Base-by-base conservation (phyloP, 441 rosid genomes). In the Lepidium campestre region DNA sequence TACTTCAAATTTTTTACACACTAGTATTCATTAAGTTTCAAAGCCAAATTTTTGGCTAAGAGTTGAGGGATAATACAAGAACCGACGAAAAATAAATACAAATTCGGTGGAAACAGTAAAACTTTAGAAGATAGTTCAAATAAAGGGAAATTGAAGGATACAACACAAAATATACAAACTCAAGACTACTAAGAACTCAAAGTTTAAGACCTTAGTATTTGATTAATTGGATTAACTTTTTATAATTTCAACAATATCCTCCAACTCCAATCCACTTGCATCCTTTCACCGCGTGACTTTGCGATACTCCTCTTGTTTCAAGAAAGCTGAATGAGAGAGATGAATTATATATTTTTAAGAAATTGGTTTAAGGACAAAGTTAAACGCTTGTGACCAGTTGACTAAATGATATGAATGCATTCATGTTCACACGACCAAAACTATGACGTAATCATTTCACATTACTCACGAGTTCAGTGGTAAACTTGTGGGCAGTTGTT, bases 381-480 rank as follows among this genome's bases (percentile, higher is more conserved):
- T 8, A 29, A 19, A 52, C 18, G 4, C 32, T 18, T 19, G 15
- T 6, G 18, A 15, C 1, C n/a, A 12, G n/a, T 37, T 37, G 49
- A 50, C 56, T 19, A 50, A 7, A 50, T 50, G 18, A 19, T 65
- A 29, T 54, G 53, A 53, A 41, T 31, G 54, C 47, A 27, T 3
- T 44, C 12, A 2, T 32, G 70, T 54, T 66, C n/a, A 66, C 35
- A 66, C 71, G 55, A 44, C 55, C 46, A 54, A 14, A 44, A 44
- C 54, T 22, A 55, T 45, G 63, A 34, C 11, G 46, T 35, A n/a
- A 13, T 34, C 47, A 35, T 25, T 66, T 54, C 55, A 66, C 55
- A 66, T 35, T 54, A 34, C 46, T 66, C 63, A 45, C 71, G 63
- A 66, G 71, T 54, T 42, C 44, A 22, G 36, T 55, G 37, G 37